These are phyloP conservation scores for Beauveria australis DNA, from an alignment of 2,329 filamentous ascomycete species.

Conservation along the genomic window DNA sequence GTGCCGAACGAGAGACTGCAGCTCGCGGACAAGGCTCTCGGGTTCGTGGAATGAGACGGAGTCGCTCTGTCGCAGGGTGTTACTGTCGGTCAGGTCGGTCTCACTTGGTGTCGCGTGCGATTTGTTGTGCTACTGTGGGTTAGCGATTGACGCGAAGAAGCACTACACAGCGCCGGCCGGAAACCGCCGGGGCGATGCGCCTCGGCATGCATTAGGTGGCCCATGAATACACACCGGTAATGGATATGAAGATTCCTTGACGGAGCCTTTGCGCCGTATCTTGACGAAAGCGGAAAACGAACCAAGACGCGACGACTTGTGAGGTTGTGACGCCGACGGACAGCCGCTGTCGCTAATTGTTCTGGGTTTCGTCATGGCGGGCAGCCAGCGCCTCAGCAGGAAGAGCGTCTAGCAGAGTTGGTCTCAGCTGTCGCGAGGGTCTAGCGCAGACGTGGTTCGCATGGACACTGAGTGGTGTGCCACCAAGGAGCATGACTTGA, in stretches of 20 bases:
- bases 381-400: not conserved
- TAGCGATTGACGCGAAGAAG: slow-evolving; percentile 10
- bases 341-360: slow-evolving; percentile 8
- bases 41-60: slow-evolving; percentile 21
- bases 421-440: not conserved
- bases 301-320: slow-evolving; percentile 4
- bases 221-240: not conserved
- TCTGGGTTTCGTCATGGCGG: slow-evolving; percentile 1
- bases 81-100: not conserved
- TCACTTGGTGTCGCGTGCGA: not conserved
- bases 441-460: not conserved
- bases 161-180: slow-evolving; percentile 3
- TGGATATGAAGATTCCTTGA: not conserved
- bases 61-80: slow-evolving; percentile 14
- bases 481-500: not conserved
- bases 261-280: slow-evolving; percentile 3
- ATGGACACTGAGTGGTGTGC: not conserved
- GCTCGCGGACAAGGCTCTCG: slow-evolving; percentile 27
- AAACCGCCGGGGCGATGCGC: not conserved
- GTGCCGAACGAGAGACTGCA: slow-evolving; percentile 27
- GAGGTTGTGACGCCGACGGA: not conserved
- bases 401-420: not conserved
- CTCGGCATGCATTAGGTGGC: not conserved
- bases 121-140: slow-evolving; percentile 8
- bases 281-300: slow-evolving; percentile 2